phyloP scores from a whole-genome alignment of 805 yeast species.

The Saccharomyces mikatae region DNA sequence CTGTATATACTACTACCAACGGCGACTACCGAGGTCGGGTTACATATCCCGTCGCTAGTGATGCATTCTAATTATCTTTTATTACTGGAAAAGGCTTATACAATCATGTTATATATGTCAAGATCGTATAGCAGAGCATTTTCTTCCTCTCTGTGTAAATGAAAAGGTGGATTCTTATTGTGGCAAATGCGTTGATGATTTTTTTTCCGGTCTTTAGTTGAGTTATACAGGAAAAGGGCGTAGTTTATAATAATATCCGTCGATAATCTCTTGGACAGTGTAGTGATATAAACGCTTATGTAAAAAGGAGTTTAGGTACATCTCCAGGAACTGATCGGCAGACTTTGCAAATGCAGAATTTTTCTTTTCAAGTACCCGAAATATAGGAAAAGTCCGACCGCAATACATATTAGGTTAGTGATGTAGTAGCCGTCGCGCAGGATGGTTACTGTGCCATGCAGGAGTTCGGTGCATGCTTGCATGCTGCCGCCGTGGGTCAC shows the following conservation, averaged over 20 bases:
- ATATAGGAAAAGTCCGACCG: constrained; percentile 56
- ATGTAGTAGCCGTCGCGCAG: constrained; percentile 76
- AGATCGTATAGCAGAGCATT: no score
- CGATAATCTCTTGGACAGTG: background rate
- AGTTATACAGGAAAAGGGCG: background rate
- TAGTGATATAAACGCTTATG: background rate
- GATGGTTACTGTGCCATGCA: constrained; percentile 48
- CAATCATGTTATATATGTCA: background rate
- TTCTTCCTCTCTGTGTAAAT: no score
- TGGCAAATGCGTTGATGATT: no score
- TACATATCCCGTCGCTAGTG: background rate
- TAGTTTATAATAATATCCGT: background rate
- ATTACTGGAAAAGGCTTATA: background rate
- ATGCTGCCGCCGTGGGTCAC: constrained; percentile 11
- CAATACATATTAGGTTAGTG: constrained; percentile 66
- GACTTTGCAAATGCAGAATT: constrained; percentile 54
- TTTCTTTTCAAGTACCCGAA: constrained; percentile 57
- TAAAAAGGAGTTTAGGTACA: constrained; percentile 5
- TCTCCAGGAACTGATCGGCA: constrained; percentile 76
- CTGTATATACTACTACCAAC: background rate
- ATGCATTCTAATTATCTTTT: background rate
- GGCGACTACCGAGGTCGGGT: background rate
- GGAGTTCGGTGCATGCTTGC: constrained; percentile 10
- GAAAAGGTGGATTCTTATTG: no score
- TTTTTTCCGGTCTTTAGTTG: no score